Conservation (phyloP, 176 grass and related monocot genomes). For the Triticum turgidum region DNA sequence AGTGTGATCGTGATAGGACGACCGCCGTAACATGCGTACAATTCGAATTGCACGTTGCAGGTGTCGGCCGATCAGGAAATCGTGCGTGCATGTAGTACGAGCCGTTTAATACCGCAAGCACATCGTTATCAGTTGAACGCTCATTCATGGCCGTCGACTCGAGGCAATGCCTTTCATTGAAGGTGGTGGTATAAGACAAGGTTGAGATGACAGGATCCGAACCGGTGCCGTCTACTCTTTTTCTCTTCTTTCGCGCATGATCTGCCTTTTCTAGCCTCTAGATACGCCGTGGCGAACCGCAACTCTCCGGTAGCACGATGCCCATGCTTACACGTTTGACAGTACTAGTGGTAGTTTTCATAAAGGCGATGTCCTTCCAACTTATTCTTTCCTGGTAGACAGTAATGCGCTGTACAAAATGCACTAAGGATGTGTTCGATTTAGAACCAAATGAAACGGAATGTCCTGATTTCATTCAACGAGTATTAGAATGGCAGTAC, state of each 20-base stretch:
- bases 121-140: not conserved
- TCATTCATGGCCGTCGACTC: not conserved
- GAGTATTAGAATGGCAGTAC: no score
- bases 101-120: not conserved
- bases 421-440: no score
- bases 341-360: not conserved
- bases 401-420: no score
- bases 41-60: not conserved
- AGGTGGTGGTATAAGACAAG: not conserved
- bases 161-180: not conserved
- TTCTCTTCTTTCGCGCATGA: not conserved
- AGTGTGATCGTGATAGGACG: not conserved
- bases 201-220: constrained; percentile 29
- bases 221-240: not conserved
- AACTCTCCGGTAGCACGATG: not conserved
- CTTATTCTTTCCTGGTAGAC: no score
- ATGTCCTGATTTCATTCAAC: no score
- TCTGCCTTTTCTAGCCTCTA: not conserved
- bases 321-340: constrained; percentile 1
- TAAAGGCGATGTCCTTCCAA: not conserved
- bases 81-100: not conserved
- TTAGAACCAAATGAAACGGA: no score
- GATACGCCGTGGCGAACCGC: constrained; percentile 42
- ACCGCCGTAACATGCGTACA: not conserved
- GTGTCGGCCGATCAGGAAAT: not conserved